A percentile compares a stretch with the other conserved stretches of the same genome.
Conservation (phyloP, 371 early-diverging fungal genomes). For the Entomophthora muscae region DNA sequence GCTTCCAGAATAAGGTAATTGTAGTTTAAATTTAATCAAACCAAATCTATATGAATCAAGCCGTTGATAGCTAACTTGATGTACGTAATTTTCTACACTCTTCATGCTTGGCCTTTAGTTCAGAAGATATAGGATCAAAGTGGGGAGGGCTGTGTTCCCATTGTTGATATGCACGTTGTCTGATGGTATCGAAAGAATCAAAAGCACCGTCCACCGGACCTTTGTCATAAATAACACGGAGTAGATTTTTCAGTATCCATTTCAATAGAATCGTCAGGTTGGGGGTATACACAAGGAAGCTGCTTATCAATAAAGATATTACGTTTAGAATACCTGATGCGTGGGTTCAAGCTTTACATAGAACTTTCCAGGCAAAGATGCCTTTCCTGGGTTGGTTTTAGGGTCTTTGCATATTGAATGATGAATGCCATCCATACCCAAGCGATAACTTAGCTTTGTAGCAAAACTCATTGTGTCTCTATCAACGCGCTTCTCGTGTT, state of each 20-base stretch:
- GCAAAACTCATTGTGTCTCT: conserved; percentile 74
- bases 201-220: conserved; percentile 20
- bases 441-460: conserved; percentile 30
- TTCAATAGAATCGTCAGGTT: conserved; percentile 11
- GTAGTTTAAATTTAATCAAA: too few species aligned
- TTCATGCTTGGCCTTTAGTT: conserved; percentile 14
- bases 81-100: neutral
- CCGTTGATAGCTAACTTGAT: neutral
- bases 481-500: conserved; percentile 20
- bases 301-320: conserved; percentile 9
- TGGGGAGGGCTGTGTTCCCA: conserved; percentile 25
- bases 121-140: conserved; percentile 17
- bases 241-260: conserved; percentile 12
- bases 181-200: conserved; percentile 27
- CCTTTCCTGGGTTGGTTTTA: conserved; percentile 39
- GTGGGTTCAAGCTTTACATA: conserved; percentile 15
- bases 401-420: conserved; percentile 65
- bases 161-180: conserved; percentile 21
- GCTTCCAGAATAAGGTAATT: too few species aligned
- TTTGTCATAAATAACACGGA: conserved; percentile 34
- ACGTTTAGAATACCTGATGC: neutral
- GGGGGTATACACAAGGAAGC: conserved; percentile 23
- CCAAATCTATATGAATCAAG: too few species aligned
- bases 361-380: conserved; percentile 51
- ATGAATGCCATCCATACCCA: neutral